phyloP scores from a whole-genome alignment of 2,329 filamentous ascomycete genomes.

The Graphilbum sp. region DNA sequence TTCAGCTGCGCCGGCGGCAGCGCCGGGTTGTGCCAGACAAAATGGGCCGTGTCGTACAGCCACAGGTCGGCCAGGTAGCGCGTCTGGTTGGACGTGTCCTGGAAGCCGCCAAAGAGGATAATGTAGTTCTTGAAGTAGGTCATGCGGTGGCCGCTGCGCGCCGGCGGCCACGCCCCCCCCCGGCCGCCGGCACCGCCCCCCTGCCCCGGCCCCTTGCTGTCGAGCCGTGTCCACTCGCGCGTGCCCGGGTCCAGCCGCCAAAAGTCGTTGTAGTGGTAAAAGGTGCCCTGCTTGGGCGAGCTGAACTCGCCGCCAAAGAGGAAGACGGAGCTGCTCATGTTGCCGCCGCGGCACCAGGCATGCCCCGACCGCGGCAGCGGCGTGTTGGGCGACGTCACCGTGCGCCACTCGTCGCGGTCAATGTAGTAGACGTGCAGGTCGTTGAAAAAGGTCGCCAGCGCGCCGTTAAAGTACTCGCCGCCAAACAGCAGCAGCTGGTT shows the following conservation, averaged over 20 bases:
- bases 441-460: conserved; percentile 57
- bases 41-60: conserved; percentile 86
- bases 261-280: conserved; percentile 98
- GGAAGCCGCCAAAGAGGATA: conserved; percentile 88
- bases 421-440: conserved; percentile 57
- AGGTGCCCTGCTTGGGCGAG: conserved; percentile 91
- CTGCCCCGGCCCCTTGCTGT: conserved; percentile 59
- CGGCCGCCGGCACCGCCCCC: conserved; percentile 15
- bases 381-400: conserved; percentile 78
- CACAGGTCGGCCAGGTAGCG: conserved; percentile 89
- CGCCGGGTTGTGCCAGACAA: conserved; percentile 64
- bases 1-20: conserved; percentile 67
- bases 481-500: conserved; percentile 87
- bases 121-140: conserved; percentile 96
- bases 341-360: conserved; percentile 83
- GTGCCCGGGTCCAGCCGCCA: conserved; percentile 76
- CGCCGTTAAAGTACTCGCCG: conserved; percentile 91
- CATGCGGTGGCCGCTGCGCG: conserved; percentile 87
- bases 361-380: conserved; percentile 84
- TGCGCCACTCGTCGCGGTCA: conserved; percentile 77
- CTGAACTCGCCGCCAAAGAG: conserved; percentile 95
- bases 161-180: conserved; percentile 42
- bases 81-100: conserved; percentile 88
- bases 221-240: conserved; percentile 82
- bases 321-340: conserved; percentile 65